A percentile compares a stretch with the other conserved stretches of the same genome.
Conservation (phyloP, 2,329 filamentous ascomycete genomes). For the Fusarium liriodendri region DNA sequence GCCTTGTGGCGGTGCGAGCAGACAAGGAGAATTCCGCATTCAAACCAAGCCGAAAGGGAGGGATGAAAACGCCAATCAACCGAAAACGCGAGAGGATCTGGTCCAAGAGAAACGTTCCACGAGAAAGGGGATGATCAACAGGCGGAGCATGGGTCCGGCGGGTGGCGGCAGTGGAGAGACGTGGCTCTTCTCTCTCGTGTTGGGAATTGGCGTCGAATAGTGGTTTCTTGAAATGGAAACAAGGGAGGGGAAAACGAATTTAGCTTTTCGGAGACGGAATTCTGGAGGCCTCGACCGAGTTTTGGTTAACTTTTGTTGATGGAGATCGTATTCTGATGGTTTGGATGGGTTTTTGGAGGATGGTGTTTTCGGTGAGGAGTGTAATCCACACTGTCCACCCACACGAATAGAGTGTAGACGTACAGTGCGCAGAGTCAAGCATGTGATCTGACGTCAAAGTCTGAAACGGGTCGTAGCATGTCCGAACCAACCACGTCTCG, state of each 20-base stretch:
- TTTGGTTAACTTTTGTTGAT: slow-evolving; percentile 6
- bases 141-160: slow-evolving; percentile 23
- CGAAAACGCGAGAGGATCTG: neutral
- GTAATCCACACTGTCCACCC: slow-evolving; percentile 24
- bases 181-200: slow-evolving; percentile 25
- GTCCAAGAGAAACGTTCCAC: slow-evolving; percentile 25
- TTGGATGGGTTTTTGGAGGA: neutral
- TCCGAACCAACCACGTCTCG: slow-evolving; percentile 31
- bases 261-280: neutral
- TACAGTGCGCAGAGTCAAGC: slow-evolving; percentile 22
- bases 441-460: slow-evolving; percentile 6
- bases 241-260: neutral
- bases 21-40: neutral
- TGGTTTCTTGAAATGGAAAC: slow-evolving; percentile 27
- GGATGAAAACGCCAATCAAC: slow-evolving; percentile 15
- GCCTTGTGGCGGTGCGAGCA: slow-evolving; percentile 23
- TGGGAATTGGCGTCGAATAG: neutral
- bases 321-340: slow-evolving; percentile 1
- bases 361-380: neutral
- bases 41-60: slow-evolving; percentile 4
- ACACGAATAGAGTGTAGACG: too few species aligned
- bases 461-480: slow-evolving; percentile 18
- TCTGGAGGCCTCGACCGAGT: neutral
- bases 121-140: slow-evolving; percentile 25
- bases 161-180: slow-evolving; percentile 18